Evolutionary conservation across 805 yeast species (phyloP), one percentile per base, ranked within the genome.

Genomic region (Sungouiella blattae): DNA sequence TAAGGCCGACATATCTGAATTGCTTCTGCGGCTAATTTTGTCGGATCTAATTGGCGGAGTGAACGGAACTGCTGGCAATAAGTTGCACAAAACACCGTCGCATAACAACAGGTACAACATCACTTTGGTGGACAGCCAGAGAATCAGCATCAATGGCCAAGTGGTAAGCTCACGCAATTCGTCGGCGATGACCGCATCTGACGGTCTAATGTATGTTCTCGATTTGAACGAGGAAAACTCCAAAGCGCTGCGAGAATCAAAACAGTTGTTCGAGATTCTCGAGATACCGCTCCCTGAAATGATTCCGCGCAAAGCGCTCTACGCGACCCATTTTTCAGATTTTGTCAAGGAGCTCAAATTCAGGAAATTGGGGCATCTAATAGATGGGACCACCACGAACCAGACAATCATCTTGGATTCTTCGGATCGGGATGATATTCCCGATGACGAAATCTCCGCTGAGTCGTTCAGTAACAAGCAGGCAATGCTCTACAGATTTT

Each of bases 331-430:
- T 39, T 78, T 77, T 33, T 66, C 80, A 2, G 67, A 67, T 18
- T 78, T 86, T 53, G 89, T 85, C 5, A 70, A 73, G n/a, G 95
- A 87, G 47, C 46, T 87, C 11, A 66, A 75, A 28, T 74, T 85
- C 35, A 73, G 88, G 39, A 70, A 73, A 9, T 57, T 87, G 13
- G 58, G 66, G 2, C 42, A 70, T 28, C 57, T 86, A 31, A 73
- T 89, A 12, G 82, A 79, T 36, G 78, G 81, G 22, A 48, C 60
- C 2, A 53, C 67, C 0, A 21, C 57, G 0, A 62, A 71, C 18
- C 83, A 79, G 50, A 83, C 95, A 0, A 64, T 89, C 1, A 75
- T 89, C 36, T 66, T 87, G 6, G 67, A 64, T 30, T 33, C 50
- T 2, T 57, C 54, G 16, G 71, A 59, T 32, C 41, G 65, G 14